Base-by-base conservation (phyloP, 2,329 filamentous ascomycete species). In the Cladophialophora immunda region DNA sequence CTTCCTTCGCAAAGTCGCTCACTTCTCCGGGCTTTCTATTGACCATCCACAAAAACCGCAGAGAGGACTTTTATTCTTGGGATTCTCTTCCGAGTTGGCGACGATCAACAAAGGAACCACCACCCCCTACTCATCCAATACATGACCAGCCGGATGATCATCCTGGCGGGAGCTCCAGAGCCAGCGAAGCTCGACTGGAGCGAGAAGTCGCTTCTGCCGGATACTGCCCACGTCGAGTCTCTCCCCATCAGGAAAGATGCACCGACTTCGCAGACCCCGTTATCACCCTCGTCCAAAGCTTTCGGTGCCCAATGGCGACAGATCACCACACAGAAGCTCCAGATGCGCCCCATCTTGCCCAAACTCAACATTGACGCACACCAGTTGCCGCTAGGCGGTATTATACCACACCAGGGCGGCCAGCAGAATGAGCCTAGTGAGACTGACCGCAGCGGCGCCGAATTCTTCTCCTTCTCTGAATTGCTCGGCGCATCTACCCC, bases 101-200 rank as follows among this genome's bases (percentile, higher is more conserved):
- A 19, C 45, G 19, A 4, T 50, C 45, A 13, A 13, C n/a, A 9
- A 13, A 50, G 19, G 25, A 32, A 25, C n/a, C 53, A n/a, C 27
- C 30, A 25, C n/a, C 4, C 8, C 9, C n/a, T 5, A 6, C 27
- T 19, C 32, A 47, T 30, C 32, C 32, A 34, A 19, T 60, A 59
- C 57, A 73, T 73, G 72, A 70, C 71, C 54, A 61, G 58, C 58
- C 69, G 70, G 30, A 72, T 70, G 56, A 73, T 73, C 58, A 67
- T 72, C 62, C 70, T 73, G 61, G 67, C 72, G 38, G 72, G 71
- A 19, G 72, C 71, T n/a, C 72, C 72, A 15, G 69, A 70, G 55
- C 32, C 66, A 6, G 58, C 55, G 41, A 66, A 68, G 56, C 71
- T 73, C 58, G 71, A 72, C 38, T 73, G 72, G 72, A 71, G 70